phyloP scores from a whole-genome alignment of 306 rosid genomes.

The Fagus sylvatica region DNA sequence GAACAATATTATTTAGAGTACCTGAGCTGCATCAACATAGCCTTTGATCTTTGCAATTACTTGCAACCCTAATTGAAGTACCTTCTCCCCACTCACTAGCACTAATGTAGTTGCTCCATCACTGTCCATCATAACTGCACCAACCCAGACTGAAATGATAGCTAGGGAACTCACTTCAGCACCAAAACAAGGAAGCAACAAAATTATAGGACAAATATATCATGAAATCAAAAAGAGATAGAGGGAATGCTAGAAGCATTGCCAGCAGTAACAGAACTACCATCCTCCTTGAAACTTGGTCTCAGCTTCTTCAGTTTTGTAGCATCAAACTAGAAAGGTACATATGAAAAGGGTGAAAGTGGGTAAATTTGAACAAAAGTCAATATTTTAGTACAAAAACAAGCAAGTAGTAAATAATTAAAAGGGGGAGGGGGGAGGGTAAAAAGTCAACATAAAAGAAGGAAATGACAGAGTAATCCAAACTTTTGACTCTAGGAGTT shows the following conservation, averaged over 20 bases:
- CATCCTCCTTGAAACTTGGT: slow-evolving; percentile 78
- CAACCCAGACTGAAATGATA: slow-evolving; percentile 25
- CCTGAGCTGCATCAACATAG: slow-evolving; percentile 94
- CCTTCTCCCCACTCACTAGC: slow-evolving; percentile 86
- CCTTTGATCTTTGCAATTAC: slow-evolving; percentile 90
- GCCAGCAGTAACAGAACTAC: slow-evolving; percentile 91
- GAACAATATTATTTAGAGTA: slow-evolving; percentile 25
- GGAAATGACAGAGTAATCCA: background rate
- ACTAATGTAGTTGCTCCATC: slow-evolving; percentile 97
- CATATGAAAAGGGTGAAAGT: background rate
- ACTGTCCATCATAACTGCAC: slow-evolving; percentile 46
- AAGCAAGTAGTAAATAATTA: no score
- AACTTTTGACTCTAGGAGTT: background rate
- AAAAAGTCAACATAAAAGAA: background rate
- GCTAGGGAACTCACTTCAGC: slow-evolving; percentile 17
- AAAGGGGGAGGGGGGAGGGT: no score
- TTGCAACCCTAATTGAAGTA: slow-evolving; percentile 70
- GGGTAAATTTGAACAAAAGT: background rate
- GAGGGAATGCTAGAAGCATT: slow-evolving; percentile 70
- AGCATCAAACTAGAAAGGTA: slow-evolving; percentile 74
- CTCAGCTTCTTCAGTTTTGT: slow-evolving; percentile 71
- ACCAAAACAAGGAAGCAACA: background rate
- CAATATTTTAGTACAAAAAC: no score
- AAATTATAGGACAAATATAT: background rate
- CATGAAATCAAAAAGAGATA: background rate